Conservation (phyloP, 2,329 filamentous ascomycete species). For the Beauveria caledonica region DNA sequence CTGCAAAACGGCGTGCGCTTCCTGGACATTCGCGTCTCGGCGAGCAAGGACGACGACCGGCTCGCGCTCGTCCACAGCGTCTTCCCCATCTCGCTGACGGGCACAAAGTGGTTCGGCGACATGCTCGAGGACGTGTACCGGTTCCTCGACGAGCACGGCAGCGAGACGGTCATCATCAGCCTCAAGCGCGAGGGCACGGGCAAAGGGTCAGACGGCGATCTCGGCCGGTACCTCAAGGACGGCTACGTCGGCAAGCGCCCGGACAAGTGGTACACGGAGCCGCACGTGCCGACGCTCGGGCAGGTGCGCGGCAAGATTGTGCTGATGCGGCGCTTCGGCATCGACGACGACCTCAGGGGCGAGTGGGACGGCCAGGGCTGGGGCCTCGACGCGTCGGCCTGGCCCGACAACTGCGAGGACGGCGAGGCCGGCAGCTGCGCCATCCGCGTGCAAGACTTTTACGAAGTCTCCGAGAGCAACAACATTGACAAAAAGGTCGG, state of each 20-base stretch:
- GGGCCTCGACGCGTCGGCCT: conserved; percentile 55
- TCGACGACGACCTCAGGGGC: conserved; percentile 48
- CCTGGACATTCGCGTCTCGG: conserved; percentile 75
- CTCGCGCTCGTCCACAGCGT: conserved; percentile 81
- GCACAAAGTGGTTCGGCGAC: conserved; percentile 68
- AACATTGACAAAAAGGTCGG: conserved; percentile 76
- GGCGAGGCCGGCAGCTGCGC: conserved; percentile 59
- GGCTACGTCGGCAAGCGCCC: conserved; percentile 56
- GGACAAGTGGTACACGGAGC: conserved; percentile 69
- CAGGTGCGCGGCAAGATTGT: conserved; percentile 76
- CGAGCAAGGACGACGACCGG: conserved; percentile 47
- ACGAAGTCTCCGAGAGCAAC: conserved; percentile 68
- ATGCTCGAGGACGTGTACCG: conserved; percentile 62
- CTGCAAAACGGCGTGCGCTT: conserved; percentile 88
- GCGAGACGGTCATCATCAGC: conserved; percentile 76
- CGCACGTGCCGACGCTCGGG: conserved; percentile 68
- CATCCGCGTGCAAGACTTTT: conserved; percentile 87
- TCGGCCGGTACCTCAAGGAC: conserved; percentile 63
- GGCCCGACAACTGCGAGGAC: conserved; percentile 85
- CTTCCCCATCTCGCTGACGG: conserved; percentile 80
- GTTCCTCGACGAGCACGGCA: conserved; percentile 71
- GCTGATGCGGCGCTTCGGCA: conserved; percentile 69
- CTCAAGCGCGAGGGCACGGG: conserved; percentile 89
- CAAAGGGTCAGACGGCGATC: conserved; percentile 67
- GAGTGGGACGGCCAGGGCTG: conserved; percentile 41